Conservation (phyloP, 495 filamentous ascomycete genomes). For the Parmelia sp. region DNA sequence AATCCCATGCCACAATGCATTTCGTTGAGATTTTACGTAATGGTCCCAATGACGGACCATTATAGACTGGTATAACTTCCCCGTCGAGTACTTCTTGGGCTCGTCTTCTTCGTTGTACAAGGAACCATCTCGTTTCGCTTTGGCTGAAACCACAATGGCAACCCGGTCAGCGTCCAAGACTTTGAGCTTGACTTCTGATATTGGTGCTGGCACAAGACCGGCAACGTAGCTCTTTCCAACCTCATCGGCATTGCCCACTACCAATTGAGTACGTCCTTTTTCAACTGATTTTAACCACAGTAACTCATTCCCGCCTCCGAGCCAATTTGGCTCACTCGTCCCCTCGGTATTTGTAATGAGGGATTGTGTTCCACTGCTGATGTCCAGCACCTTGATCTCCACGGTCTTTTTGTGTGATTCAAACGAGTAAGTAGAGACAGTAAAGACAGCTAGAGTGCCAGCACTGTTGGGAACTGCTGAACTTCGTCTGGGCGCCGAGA, state of each 20-base stretch:
- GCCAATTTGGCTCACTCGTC: slow-evolving; percentile 69
- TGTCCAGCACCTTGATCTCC: slow-evolving; percentile 70
- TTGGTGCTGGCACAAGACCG: slow-evolving; percentile 56
- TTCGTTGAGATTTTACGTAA: slow-evolving; percentile 55
- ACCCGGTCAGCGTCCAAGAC: slow-evolving; percentile 54
- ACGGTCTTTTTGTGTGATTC: slow-evolving; percentile 65
- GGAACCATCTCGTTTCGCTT: slow-evolving; percentile 49
- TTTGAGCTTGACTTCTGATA: slow-evolving; percentile 70
- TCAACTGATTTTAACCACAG: slow-evolving; percentile 60
- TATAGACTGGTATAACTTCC: slow-evolving; percentile 47
- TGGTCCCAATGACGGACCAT: slow-evolving; percentile 61
- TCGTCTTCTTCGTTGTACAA: slow-evolving; percentile 51
- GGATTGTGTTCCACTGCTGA: slow-evolving; percentile 58
- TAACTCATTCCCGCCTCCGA: slow-evolving; percentile 56
- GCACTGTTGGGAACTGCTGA: slow-evolving; percentile 65
- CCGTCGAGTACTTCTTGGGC: slow-evolving; percentile 46
- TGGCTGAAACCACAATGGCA: slow-evolving; percentile 63
- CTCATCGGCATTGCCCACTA: slow-evolving; percentile 52
- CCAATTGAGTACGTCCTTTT: slow-evolving; percentile 60
- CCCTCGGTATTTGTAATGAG: slow-evolving; percentile 58
- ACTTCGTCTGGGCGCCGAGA: slow-evolving; percentile 77
- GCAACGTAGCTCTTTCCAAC: slow-evolving; percentile 54
- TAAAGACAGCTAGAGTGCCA: slow-evolving; percentile 65
- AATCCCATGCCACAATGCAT: slow-evolving; percentile 65
- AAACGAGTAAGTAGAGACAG: slow-evolving; percentile 77